phyloP scores from a whole-genome alignment of 495 filamentous ascomycete genomes.

The Penicillium roqueforti region DNA sequence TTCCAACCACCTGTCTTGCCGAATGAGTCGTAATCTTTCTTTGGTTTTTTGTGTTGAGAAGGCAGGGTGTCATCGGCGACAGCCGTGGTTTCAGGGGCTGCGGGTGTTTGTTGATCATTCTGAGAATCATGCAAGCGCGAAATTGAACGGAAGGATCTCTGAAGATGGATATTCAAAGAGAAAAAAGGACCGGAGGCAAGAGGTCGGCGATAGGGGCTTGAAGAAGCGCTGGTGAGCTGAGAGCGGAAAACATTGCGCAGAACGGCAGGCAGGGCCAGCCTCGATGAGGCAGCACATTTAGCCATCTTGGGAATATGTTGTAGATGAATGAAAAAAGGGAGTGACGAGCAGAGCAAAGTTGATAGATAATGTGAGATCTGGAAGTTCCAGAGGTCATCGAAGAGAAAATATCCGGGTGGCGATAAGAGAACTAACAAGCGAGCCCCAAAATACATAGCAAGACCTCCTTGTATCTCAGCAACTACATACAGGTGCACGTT shows the following conservation, averaged over 20 bases:
- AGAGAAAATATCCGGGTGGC: conserved; percentile 12
- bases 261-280: conserved; percentile 20
- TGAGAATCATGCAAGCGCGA: not conserved
- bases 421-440: conserved; percentile 17
- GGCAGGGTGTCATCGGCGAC: not conserved
- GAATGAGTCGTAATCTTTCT: not conserved
- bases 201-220: not conserved
- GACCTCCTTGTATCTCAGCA: no score
- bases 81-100: not conserved
- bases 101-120: not conserved
- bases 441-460: no score
- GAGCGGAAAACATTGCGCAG: conserved; percentile 25
- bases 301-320: conserved; percentile 14
- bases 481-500: no score
- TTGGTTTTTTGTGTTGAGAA: not conserved
- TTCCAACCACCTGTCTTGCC: not conserved
- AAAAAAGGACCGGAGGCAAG: conserved; percentile 6
- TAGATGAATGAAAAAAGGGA: not conserved
- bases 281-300: conserved; percentile 23
- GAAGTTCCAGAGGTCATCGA: not conserved
- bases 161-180: not conserved
- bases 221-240: conserved; percentile 16
- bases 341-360: not conserved
- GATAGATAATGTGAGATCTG: not conserved
- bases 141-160: conserved; percentile 17